Base-by-base conservation (phyloP, 257 asterid genomes). In the Solanum medicagineum region DNA sequence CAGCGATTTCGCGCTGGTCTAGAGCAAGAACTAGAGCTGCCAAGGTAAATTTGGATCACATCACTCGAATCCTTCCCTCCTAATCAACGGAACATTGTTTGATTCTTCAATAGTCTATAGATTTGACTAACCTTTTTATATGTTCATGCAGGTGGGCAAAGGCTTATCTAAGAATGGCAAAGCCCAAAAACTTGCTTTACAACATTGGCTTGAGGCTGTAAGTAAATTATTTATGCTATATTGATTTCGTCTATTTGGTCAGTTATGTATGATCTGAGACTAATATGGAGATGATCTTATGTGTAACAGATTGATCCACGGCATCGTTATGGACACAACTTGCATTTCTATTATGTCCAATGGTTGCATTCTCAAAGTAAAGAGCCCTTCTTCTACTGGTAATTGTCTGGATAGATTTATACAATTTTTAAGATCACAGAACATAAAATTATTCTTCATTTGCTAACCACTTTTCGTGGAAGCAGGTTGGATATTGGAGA, bases 151-250 rank as follows among this genome's bases (percentile, higher is more conserved):
- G 93, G 92, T 91, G 6, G 95, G 95, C 42, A 92, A 92, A 87
- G 95, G 93, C 54, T 85, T 92, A 16, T 92, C 95, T 2, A 90
- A 89, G 87, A 91, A 91, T 81, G 86, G 86, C 26, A 92, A 92
- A 87, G 93, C 93, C 7, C 93, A 83, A 81, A 92, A 92, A 83
- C 95, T 92, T 56, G 92, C 95, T 81, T 85, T 92, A 65, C 93
- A 92, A 29, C 95, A 92, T 87, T 92, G 95, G 95, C 95, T 92
- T 65, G 95, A 92, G 88, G 95, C 93, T 49, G 93, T 92, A 83
- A 89, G 93, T 85, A 65, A 29, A 36, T 51, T 40, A 12, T 17
- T 10, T 13, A 14, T 49, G 79, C 51, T 36, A n/a, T 62, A 19
- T 81, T 63, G 20, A 68, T 44, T 19, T 47, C 49, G 12, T 44